These are phyloP conservation scores for Neurospora sp. DNA, from an alignment of 495 filamentous ascomycete genomes.

Conservation along the genomic window DNA sequence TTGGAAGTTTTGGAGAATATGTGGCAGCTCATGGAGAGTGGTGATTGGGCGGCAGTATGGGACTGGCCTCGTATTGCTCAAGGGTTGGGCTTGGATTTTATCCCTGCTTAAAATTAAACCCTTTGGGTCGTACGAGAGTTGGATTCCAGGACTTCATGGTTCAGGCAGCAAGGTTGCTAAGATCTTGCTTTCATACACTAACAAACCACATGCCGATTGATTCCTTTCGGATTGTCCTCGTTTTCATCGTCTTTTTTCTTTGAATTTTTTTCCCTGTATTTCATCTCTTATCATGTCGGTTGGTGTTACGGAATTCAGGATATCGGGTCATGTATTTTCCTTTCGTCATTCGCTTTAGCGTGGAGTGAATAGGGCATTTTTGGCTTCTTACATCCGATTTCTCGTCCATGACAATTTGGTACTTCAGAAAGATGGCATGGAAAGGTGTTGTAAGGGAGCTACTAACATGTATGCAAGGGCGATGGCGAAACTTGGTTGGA, in stretches of 20 bases:
- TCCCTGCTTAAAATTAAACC: conserved; percentile 35
- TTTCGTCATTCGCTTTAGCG: not conserved
- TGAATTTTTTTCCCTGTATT: not conserved
- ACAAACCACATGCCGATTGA: not conserved
- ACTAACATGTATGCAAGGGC: not conserved
- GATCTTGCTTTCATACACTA: not conserved
- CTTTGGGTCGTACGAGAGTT: not conserved
- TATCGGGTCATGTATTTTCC: not conserved
- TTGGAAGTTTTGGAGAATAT: conserved; percentile 65
- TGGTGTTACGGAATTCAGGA: not conserved
- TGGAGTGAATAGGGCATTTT: not conserved
- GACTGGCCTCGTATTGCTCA: conserved; percentile 82
- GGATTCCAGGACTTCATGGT: too few relatives aligned
- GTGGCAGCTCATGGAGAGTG: conserved; percentile 73
- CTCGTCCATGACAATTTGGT: not conserved
- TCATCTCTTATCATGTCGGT: not conserved
- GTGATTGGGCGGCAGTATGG: conserved; percentile 65
- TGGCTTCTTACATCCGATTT: not conserved
- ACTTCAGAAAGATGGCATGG: not conserved
- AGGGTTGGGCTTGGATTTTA: conserved; percentile 70
- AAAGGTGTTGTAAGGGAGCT: not conserved
- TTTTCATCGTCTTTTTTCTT: not conserved
- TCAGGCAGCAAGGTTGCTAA: too few relatives aligned
- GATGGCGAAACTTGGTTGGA: not conserved
- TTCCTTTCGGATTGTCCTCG: not conserved